phyloP scores from a whole-genome alignment of 257 asterid species.

The Pogostemon cablin region DNA sequence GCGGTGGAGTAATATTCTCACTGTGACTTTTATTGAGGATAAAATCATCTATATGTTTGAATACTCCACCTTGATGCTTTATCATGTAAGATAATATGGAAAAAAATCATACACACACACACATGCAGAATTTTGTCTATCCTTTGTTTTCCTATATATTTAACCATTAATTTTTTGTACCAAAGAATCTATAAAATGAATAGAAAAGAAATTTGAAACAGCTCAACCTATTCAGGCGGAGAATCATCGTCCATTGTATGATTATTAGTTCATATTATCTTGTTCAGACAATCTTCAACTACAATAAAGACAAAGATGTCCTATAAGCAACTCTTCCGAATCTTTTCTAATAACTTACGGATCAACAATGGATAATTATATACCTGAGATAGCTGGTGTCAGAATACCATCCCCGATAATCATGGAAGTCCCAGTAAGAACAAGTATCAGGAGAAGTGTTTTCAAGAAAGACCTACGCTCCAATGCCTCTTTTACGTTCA shows the following conservation, averaged over 20 bases:
- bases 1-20: not conserved
- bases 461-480: slow-evolving; percentile 63
- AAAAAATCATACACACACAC: no score
- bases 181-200: no score
- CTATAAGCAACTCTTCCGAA: not conserved
- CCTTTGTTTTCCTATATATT: no score
- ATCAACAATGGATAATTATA: not conserved
- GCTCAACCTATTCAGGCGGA: no score
- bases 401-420: slow-evolving; percentile 93
- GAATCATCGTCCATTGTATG: not conserved
- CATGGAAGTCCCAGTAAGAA: slow-evolving; percentile 94
- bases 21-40: not conserved
- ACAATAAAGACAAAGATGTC: not conserved
- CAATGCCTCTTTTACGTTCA: slow-evolving; percentile 72
- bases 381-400: slow-evolving; percentile 98
- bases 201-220: no score
- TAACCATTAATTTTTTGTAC: no score
- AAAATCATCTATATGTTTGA: not conserved
- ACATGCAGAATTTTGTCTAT: no score
- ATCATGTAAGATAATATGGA: no score
- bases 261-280: not conserved
- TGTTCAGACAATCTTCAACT: not conserved
- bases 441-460: slow-evolving; percentile 68
- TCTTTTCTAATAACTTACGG: slow-evolving; percentile 10
- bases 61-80: not conserved